Conservation (phyloP, 169 alveolate species). For the Plasmodium cynomolgi region DNA sequence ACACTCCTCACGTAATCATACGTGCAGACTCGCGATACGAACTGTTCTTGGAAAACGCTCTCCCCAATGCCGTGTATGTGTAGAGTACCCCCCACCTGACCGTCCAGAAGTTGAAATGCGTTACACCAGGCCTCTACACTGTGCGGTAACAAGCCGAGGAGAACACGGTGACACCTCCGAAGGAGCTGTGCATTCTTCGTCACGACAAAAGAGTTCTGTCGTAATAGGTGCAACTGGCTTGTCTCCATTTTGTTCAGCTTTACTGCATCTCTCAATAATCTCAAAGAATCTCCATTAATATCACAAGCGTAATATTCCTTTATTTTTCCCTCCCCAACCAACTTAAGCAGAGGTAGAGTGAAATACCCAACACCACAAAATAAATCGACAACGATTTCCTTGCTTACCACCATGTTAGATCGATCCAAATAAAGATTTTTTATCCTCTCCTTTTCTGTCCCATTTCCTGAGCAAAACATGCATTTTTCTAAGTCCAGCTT, state of each 20-base stretch:
- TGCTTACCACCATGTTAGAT: background rate
- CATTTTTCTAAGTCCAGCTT: slow-evolving; percentile 75
- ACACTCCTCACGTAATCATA: background rate
- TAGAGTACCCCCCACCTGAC: slow-evolving; percentile 77
- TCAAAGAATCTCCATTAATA: slow-evolving; percentile 75
- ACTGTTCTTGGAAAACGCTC: background rate
- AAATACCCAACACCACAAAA: slow-evolving; percentile 88
- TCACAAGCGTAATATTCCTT: slow-evolving; percentile 79
- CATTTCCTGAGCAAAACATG: slow-evolving; percentile 85
- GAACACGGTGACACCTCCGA: slow-evolving; percentile 71
- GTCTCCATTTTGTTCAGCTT: slow-evolving; percentile 17
- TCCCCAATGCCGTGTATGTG: slow-evolving; percentile 80
- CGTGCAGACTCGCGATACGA: background rate
- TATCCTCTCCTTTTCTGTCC: slow-evolving; percentile 78
- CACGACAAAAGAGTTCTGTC: slow-evolving; percentile 22
- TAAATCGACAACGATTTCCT: slow-evolving; percentile 83
- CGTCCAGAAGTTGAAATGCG: slow-evolving; percentile 78
- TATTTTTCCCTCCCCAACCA: slow-evolving; percentile 39
- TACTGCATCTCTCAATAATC: slow-evolving; percentile 16
- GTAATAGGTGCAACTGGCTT: slow-evolving; percentile 5
- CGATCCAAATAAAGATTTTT: background rate
- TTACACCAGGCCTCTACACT: slow-evolving; percentile 81
- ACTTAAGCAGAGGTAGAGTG: slow-evolving; percentile 78
- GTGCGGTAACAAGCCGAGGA: slow-evolving; percentile 82
- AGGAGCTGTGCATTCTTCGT: slow-evolving; percentile 76